These are phyloP conservation scores for Allodekkera sacchari DNA, from an alignment of 805 yeast species.

Conservation along the genomic window DNA sequence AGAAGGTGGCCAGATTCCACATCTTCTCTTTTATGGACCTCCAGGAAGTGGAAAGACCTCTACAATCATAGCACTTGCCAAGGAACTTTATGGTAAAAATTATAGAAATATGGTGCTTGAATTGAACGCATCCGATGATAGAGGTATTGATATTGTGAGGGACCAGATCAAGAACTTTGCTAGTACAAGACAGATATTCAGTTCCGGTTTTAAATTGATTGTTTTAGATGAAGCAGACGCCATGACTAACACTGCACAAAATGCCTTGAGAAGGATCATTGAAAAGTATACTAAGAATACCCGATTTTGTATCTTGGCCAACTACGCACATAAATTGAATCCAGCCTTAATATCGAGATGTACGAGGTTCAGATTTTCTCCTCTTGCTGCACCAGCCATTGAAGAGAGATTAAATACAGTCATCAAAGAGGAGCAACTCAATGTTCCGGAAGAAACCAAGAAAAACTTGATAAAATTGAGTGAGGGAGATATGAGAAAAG, in stretches of 20 bases:
- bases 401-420: conserved; percentile 61
- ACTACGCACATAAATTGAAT: conserved; percentile 89
- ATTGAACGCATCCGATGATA: conserved; percentile 92
- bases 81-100: conserved; percentile 74
- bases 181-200: conserved; percentile 87
- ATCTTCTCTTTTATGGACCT: conserved; percentile 88
- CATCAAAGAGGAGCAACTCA: conserved; percentile 56
- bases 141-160: conserved; percentile 97
- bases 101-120: conserved; percentile 88
- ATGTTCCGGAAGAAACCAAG: conserved; percentile 50
- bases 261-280: conserved; percentile 74
- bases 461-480: conserved; percentile 60
- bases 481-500: conserved; percentile 96
- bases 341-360: conserved; percentile 94
- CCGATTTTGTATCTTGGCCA: conserved; percentile 92
- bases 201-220: conserved; percentile 76
- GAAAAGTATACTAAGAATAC: conserved; percentile 92
- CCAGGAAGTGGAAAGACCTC: conserved; percentile 94
- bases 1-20: conserved; percentile 78
- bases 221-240: conserved; percentile 96
- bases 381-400: conserved; percentile 62
- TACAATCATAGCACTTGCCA: conserved; percentile 78
- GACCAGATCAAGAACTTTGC: conserved; percentile 97
- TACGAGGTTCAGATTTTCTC: conserved; percentile 89
- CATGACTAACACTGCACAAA: conserved; percentile 84